Base-by-base conservation (phyloP, 2,329 filamentous ascomycete genomes). In the Byssochlamys sp. region DNA sequence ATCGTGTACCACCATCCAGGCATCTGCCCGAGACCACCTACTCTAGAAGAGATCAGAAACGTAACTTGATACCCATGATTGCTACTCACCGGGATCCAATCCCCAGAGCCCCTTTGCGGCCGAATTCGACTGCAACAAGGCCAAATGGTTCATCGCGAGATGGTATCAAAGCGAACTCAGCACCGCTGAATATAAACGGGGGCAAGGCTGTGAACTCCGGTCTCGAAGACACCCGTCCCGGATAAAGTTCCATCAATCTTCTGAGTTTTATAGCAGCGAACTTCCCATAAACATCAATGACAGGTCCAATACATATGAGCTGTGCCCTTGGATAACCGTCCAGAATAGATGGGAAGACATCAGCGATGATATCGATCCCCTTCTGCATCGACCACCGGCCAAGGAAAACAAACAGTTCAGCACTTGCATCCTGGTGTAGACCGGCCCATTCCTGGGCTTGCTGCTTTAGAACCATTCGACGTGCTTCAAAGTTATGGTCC, bases 1-100 rank as follows among this genome's bases (percentile, higher is more conserved):
- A 85, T 79, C 0, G 83, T 84, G 67, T 80, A 85, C 83, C 83
- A 85, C 78, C 82, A 84, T 12, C 83, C 83, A 11, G 83, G 83
- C 82, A 85, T 84, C 63, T 83, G 80, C 28, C 83, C 81, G 28
- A 85, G 73, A 58, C 83, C 83, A 62, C 83, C 83, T 39, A 85
- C 83, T 53, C 81, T 75, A 25, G 80, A 79, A 10, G 12, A 28
- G 55, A 48, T 26, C 12, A 55, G 55, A 12, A 55, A 55, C 10
- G 25, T 50, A n/a, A 26, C 39, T 45, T 26, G 14, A n/a, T 24
- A 33, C 25, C 7, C 10, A 53, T 19, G 14, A 26, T 28, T 25
- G 28, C 31, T 39, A 53, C 52, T 55, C 54, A 61, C 60, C 60
- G 57, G 12, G 60, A 61, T 29, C 83, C 83, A 52, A 85, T 80